Evolutionary conservation across 1,284 basidiomycete species (phyloP), one percentile per base, ranked within the genome.

Genomic region (Cronartium quercuum): DNA sequence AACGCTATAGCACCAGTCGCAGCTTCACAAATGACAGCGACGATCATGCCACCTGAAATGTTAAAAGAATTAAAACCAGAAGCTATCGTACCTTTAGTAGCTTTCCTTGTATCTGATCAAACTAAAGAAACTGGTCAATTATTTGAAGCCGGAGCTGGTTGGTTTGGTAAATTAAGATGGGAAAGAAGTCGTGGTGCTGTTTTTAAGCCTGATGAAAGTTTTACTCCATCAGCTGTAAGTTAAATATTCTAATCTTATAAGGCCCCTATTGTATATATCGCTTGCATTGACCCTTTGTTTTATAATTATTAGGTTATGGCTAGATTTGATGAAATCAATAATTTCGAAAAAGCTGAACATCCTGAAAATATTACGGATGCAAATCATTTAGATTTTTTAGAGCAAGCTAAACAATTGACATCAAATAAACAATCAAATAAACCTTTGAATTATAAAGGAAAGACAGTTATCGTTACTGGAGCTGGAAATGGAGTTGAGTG

Each of bases 31-130:
- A 81, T 81, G 79, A 80, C 80, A 18, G 78, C 77, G 38, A 95
- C 93, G 0, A 85, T 97, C 80, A 93, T 98, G 91, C 93, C 95
- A 15, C 91, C 91, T n/a, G 95, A 98, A 77, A 90, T 98, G 87
- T 88, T 99, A 77, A 90, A 88, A 66, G 90, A 92, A 79, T 84
- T 98, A 69, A 92, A 91, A 87, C 96, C 96, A 42, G 91, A 93
- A 81, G 93, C 90, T 78, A 90, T 99, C 63, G 94, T 93, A 0
- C 94, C 96, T 1, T 89, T 98, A 76, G 92, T 97, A 62, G 89
- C 86, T 35, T 90, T 83, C 40, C 80, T 85, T 55, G 76, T 42
- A 18, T 66, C 68, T 73, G 68, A 70, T 7, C 51, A 60, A 10
- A 76, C 51, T 10, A 88, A 94, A 76, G 90, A 91, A 0, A 89